Evolutionary conservation across 139 green algal genomes (phyloP), one percentile per base, ranked within the genome.

Genomic region (Desmodesmus armatus): DNA sequence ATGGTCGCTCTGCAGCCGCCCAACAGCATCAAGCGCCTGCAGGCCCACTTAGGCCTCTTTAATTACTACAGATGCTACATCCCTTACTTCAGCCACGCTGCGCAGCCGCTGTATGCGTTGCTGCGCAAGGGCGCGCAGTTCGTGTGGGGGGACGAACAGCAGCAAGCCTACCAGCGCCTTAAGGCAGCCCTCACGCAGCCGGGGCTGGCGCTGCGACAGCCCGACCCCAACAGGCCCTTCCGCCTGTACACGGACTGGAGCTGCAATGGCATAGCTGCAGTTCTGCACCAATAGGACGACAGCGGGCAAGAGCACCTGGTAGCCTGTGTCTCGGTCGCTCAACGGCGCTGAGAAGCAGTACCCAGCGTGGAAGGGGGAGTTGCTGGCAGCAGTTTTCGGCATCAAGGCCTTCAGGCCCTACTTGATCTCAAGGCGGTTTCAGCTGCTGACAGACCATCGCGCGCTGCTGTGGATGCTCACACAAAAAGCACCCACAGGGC

Each of bases 1-100:
- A 87, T 94, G 7, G n/a, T 37, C 6, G 69, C 66, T 3, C 29
- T 92, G 58, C 80, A 35, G 5, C 77, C 7, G 84, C 89, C 41
- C 69, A 6, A 4, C 83, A 78, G 75, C 37, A 83, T 29, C 53
- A 69, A 25, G n/a, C 58, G 90, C 60, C n/a, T 90, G 37, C 81
- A 69, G 13, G 43, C 17, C 19, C 78, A 85, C 7, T 27, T 92
- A 19, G 86, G 89, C 9, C n/a, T 91, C 17, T 43, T 86, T 17
- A 74, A 65, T 19, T 92, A 89, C 62, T 90, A 89, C 41, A 51
- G 87, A 0, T 75, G 60, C 21, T 91, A 87, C 37, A 58, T 91
- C 2, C 79, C 79, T 2, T 29, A 72, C n/a, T 89, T 63, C 60
- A 85, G 78, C 72, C 65, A 5, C 0, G 78, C 90, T 25, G 62